Evolutionary conservation across 2,329 filamentous ascomycete genomes (phyloP).

Genomic region (Pseudogymnoascus sp.): DNA sequence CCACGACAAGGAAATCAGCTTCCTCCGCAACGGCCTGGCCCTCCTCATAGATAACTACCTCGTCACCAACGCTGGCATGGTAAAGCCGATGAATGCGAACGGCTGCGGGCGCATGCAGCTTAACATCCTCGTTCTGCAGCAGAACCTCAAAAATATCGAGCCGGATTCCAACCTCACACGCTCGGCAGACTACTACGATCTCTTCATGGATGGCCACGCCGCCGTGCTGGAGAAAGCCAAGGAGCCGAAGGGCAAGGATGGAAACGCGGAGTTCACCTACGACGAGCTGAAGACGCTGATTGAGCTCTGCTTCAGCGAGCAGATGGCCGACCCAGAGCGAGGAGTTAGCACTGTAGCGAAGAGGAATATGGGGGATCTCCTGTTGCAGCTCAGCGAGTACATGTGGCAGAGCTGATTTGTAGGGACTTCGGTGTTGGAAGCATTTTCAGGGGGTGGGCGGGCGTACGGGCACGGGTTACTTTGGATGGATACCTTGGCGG

Average conservation of each 20-base stretch:
- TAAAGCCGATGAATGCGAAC: slow-evolving; percentile 74
- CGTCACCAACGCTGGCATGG: slow-evolving; percentile 60
- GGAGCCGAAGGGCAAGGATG: slow-evolving; percentile 31
- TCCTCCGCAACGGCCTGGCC: slow-evolving; percentile 69
- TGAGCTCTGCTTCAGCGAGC: slow-evolving; percentile 61
- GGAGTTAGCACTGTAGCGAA: slow-evolving; percentile 59
- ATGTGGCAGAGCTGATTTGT: slow-evolving; percentile 49
- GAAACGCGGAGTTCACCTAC: slow-evolving; percentile 47
- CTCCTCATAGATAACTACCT: slow-evolving; percentile 72
- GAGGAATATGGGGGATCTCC: slow-evolving; percentile 61
- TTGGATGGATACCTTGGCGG: neutral
- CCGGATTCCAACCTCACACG: slow-evolving; percentile 55
- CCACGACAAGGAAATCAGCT: slow-evolving; percentile 60
- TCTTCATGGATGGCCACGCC: slow-evolving; percentile 60
- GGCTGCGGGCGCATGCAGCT: slow-evolving; percentile 84
- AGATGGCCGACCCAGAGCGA: slow-evolving; percentile 56
- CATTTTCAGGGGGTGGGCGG: neutral
- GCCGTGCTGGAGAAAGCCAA: slow-evolving; percentile 56
- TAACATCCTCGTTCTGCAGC: slow-evolving; percentile 89
- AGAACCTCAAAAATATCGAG: slow-evolving; percentile 93
- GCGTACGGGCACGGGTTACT: neutral
- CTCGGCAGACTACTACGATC: slow-evolving; percentile 58
- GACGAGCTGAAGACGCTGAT: slow-evolving; percentile 59
- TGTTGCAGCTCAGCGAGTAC: slow-evolving; percentile 62
- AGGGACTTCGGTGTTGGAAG: neutral